Base-by-base conservation (phyloP, 2,329 filamentous ascomycete species). In the Paraphoma chrysanthemicola region DNA sequence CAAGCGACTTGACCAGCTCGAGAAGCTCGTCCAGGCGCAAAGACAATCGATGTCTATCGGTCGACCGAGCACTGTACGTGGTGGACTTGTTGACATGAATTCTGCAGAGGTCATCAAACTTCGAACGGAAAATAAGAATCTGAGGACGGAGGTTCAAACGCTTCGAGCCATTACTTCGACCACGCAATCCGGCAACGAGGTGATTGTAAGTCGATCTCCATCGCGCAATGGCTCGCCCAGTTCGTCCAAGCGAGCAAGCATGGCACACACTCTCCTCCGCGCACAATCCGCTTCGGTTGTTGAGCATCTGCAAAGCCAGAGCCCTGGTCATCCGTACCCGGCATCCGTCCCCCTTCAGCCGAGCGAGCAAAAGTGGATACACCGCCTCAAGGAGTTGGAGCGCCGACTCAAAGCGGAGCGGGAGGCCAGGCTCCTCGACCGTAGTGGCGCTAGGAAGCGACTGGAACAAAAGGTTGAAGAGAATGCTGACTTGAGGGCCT, bases 1-100 rank as follows among this genome's bases (percentile, higher is more conserved):
- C 57, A 95, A 96, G 80, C 92, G 92, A 66, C 85, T 99, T 30
- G 94, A 98, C 63, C 87, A 91, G 2, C 83, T 99, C 0, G 95
- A 99, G 77, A 87, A 88, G 14, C 85, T 92, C 42, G 87, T 95
- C 31, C 70, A 81, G 53, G 69, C 73, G 18, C 69, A 76, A 57
- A 64, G 73, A 57, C 69, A 78, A 52, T 75, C 72, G 46, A 53
- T 53, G 51, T 53, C 51, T 14, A 76, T 76, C 9, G 73, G 72
- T 38, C 68, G 74, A 29, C 73, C 74, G 33, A 76, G 71, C 50
- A 77, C 78, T 23, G 67, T 75, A 41, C 77, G 78, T 63, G 72
- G 74, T 30, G 76, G 76, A 38, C 62, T 74, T 33, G 71, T 76
- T 29, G 78, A 81, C 44, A 62, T 75, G 45, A 78, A 74, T 31